phyloP scores from a whole-genome alignment of 1,284 basidiomycete species.

The Microbotryomycetes sp. region DNA sequence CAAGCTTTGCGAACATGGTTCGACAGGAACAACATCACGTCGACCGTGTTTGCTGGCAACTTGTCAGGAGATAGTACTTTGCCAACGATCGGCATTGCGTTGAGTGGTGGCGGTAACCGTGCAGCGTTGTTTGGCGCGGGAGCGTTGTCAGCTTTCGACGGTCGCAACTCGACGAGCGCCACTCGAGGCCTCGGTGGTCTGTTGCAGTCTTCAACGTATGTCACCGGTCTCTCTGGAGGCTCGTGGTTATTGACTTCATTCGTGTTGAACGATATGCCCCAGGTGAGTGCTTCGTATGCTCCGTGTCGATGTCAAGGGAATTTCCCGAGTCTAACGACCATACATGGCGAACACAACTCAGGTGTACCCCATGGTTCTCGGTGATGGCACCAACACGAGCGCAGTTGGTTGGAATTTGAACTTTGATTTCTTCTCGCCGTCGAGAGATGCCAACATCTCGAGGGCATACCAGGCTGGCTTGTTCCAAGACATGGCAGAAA shows the following conservation, averaged over 20 bases:
- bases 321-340: no score
- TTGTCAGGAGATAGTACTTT: neutral
- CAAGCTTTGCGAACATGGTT: neutral
- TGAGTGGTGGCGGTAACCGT: constrained; percentile 47
- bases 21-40: neutral
- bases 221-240: constrained; percentile 60
- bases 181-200: constrained; percentile 58
- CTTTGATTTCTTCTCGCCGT: constrained; percentile 14
- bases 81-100: constrained; percentile 1
- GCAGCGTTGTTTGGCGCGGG: constrained; percentile 58
- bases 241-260: constrained; percentile 59
- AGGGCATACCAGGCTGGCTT: neutral
- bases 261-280: constrained; percentile 56
- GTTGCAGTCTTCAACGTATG: constrained; percentile 58
- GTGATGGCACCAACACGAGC: neutral
- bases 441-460: neutral
- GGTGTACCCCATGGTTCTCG: constrained; percentile 6
- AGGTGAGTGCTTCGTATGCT: constrained; percentile 38
- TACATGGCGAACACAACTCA: neutral
- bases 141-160: constrained; percentile 55
- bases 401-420: constrained; percentile 23
- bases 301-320: neutral
- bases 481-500: constrained; percentile 11
- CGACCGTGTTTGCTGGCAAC: neutral
- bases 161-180: constrained; percentile 54